phyloP scores from a whole-genome alignment of 2,329 filamentous ascomycete species.

The Penicillium concentricum region DNA sequence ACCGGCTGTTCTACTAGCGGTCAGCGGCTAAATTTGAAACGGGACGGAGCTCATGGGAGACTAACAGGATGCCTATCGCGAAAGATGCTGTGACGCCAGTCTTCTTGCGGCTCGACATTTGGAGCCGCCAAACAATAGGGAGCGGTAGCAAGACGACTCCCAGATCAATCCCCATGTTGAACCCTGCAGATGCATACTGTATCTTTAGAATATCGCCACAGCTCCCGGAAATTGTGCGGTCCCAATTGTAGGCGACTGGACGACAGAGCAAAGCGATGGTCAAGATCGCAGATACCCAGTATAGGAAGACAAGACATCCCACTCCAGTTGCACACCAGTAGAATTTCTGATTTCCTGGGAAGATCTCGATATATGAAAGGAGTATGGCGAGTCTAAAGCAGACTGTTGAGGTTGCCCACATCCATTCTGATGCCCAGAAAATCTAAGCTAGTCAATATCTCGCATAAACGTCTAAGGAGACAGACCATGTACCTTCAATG shows the following conservation, averaged over 20 bases:
- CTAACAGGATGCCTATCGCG: constrained; percentile 11
- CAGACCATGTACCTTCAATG: background rate
- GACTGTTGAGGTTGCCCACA: constrained; percentile 13
- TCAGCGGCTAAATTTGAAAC: background rate
- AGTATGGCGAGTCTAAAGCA: constrained; percentile 14
- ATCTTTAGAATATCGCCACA: constrained; percentile 12
- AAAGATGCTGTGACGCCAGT: constrained; percentile 11
- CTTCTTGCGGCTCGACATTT: constrained; percentile 15
- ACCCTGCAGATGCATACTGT: constrained; percentile 12
- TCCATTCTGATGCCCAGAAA: constrained; percentile 19
- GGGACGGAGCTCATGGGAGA: background rate
- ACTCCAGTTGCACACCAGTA: constrained; percentile 2
- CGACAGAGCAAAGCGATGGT: constrained; percentile 12
- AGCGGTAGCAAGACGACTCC: constrained; percentile 7
- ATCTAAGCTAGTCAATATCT: background rate
- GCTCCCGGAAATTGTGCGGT: constrained; percentile 3
- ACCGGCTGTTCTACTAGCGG: constrained; percentile 4
- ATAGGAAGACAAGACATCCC: constrained; percentile 8
- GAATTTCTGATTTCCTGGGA: constrained; percentile 6
- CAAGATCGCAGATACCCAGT: constrained; percentile 10
- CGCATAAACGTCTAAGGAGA: too few species aligned
- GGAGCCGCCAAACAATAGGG: constrained; percentile 11
- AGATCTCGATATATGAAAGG: constrained; percentile 12
- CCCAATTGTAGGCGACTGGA: constrained; percentile 15
- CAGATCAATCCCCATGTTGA: constrained; percentile 15